Conservation (phyloP, 208 protist species). For the Leishmania aethiopica region DNA sequence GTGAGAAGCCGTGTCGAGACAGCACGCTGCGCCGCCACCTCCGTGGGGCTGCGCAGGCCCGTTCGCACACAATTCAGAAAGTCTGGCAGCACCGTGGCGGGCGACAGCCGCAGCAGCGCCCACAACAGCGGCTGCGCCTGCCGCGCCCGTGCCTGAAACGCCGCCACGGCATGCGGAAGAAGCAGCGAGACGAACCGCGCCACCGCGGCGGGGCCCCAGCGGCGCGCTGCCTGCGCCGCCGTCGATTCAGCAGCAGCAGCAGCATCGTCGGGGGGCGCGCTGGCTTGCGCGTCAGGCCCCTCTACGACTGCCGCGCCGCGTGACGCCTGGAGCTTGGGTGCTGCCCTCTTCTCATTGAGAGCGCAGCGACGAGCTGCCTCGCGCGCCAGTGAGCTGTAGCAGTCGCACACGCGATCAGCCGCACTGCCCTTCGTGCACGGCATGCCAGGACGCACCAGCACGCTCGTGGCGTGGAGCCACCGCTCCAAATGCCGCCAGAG, state of each 20-base stretch:
- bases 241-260: not conserved
- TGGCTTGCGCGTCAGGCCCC: not conserved
- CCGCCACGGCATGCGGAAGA: constrained; percentile 39
- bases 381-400: constrained; percentile 46
- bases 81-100: constrained; percentile 32
- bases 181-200: constrained; percentile 57
- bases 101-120: constrained; percentile 45
- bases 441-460: constrained; percentile 64
- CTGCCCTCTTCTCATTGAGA: not conserved
- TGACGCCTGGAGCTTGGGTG: not conserved
- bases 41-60: constrained; percentile 33
- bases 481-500: constrained; percentile 85
- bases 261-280: not conserved
- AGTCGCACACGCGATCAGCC: constrained; percentile 36
- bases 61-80: constrained; percentile 39
- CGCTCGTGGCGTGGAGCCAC: constrained; percentile 71
- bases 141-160: constrained; percentile 37
- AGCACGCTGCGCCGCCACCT: constrained; percentile 37
- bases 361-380: constrained; percentile 15
- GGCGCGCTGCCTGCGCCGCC: not conserved
- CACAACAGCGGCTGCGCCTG: constrained; percentile 28
- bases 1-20: constrained; percentile 36
- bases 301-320: not conserved
- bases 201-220: constrained; percentile 47
- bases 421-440: constrained; percentile 20